Evolutionary conservation across 768 basidiomycete genomes (phyloP).

Genomic region (Calocybe gangraenosa): DNA sequence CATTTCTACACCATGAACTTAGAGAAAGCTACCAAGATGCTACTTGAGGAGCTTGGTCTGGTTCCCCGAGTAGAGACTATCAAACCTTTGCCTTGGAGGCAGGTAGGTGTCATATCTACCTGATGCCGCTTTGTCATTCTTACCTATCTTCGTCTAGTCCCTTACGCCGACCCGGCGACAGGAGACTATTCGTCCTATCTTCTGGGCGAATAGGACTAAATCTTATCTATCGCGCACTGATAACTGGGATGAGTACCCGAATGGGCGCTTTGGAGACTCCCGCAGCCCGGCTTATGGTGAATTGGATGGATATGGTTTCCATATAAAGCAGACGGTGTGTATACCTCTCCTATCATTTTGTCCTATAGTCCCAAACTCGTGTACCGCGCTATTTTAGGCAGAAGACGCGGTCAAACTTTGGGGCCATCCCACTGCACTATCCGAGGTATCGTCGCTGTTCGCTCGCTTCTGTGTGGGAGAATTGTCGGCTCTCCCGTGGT

Average conservation of each 20-base stretch:
- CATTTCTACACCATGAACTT: conserved; percentile 99
- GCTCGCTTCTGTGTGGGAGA: conserved; percentile 74
- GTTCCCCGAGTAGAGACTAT: conserved; percentile 87
- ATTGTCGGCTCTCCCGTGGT: conserved; percentile 88
- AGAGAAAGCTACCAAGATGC: conserved; percentile 92
- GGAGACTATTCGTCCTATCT: conserved; percentile 95
- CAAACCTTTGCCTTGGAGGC: conserved; percentile 96
- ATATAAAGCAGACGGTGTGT: conserved; percentile 80
- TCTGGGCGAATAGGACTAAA: conserved; percentile 96
- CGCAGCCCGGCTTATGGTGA: conserved; percentile 98
- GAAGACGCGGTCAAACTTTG: conserved; percentile 86
- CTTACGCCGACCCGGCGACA: conserved; percentile 89
- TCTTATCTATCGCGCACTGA: conserved; percentile 96
- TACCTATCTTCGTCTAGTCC: conserved; percentile 43
- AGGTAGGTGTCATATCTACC: conserved; percentile 41
- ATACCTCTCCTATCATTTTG: background rate
- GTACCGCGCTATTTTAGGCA: conserved; percentile 48
- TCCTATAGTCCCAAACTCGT: conserved; percentile 7
- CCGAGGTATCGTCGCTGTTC: conserved; percentile 74
- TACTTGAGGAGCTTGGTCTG: conserved; percentile 87
- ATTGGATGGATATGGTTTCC: conserved; percentile 93
- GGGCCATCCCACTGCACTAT: conserved; percentile 69
- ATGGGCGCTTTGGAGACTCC: conserved; percentile 97
- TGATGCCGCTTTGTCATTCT: conserved; percentile 4
- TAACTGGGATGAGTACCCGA: conserved; percentile 99